A percentile compares a stretch with the other conserved stretches of the same genome.
Conservation (phyloP, 768 basidiomycete genomes). For the Pseudohyphozyma bogoriensis region DNA sequence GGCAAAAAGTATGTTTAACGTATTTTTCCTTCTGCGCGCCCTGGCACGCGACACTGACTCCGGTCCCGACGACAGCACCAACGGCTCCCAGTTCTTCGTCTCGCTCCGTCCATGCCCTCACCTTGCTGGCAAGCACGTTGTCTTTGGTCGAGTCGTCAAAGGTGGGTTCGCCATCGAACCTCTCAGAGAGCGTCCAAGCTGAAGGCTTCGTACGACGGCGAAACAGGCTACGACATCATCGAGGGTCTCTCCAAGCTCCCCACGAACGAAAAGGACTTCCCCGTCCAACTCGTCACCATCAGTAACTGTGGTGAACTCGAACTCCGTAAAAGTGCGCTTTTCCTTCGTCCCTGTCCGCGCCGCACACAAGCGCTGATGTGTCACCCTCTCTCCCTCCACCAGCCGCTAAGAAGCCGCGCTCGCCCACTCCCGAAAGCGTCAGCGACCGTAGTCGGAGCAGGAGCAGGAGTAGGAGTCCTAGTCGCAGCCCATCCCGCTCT, state of each 20-base stretch:
- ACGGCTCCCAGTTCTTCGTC: constrained; percentile 78
- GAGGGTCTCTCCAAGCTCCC: constrained; percentile 53
- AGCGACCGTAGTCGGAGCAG: constrained; percentile 10
- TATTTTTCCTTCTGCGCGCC: background rate
- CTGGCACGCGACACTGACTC: background rate
- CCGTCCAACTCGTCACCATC: constrained; percentile 56
- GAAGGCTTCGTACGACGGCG: constrained; percentile 39
- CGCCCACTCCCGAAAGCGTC: constrained; percentile 11
- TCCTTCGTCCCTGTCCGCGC: background rate
- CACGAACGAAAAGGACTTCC: constrained; percentile 66
- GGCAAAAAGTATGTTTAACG: constrained; percentile 38
- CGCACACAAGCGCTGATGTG: no score
- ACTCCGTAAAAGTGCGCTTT: constrained; percentile 14
- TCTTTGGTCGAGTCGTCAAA: constrained; percentile 41
- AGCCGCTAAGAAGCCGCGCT: constrained; percentile 7
- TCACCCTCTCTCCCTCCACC: background rate
- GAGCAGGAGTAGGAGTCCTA: background rate
- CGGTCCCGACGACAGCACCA: constrained; percentile 47
- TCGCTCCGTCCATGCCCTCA: constrained; percentile 54
- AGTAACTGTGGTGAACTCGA: constrained; percentile 72
- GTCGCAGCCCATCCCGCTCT: constrained; percentile 3
- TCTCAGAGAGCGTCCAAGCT: background rate
- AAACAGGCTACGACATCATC: constrained; percentile 45
- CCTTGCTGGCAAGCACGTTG: constrained; percentile 52
- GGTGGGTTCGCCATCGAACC: constrained; percentile 32